phyloP scores from a whole-genome alignment of 2,329 filamentous ascomycete genomes.

The Chaetoscypha palmicola region DNA sequence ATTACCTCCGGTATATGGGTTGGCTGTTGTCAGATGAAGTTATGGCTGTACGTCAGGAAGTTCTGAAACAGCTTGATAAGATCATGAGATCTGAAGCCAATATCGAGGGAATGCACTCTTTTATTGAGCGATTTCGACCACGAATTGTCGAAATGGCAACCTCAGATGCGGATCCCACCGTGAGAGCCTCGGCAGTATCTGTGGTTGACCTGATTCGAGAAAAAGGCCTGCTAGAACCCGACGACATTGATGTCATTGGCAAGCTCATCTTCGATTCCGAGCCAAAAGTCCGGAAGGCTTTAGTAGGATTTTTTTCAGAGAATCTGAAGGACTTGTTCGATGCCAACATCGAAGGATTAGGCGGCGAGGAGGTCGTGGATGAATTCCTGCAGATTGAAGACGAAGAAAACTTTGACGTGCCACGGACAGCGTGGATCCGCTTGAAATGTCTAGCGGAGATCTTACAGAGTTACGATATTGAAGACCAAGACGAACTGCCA shows the following conservation, averaged over 20 bases:
- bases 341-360: constrained; percentile 73
- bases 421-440: constrained; percentile 79
- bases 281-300: constrained; percentile 74
- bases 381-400: constrained; percentile 65
- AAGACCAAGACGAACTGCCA: constrained; percentile 52
- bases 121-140: constrained; percentile 84
- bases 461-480: constrained; percentile 71
- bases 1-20: constrained; percentile 86
- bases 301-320: constrained; percentile 83
- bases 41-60: constrained; percentile 70
- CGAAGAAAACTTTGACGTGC: constrained; percentile 70
- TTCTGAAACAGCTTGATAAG: constrained; percentile 72
- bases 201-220: constrained; percentile 77
- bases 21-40: constrained; percentile 88
- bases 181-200: constrained; percentile 73
- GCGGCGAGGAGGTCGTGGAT: constrained; percentile 68
- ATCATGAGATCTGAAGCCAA: constrained; percentile 78
- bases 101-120: constrained; percentile 70
- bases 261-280: constrained; percentile 87
- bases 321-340: constrained; percentile 79
- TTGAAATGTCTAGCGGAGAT: constrained; percentile 86
- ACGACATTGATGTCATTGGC: constrained; percentile 83
- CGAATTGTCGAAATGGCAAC: constrained; percentile 90
- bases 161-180: constrained; percentile 71
- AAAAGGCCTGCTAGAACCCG: constrained; percentile 79